Percentiles rank a stretch among this genome's conserved stretches.
phyloP scores from a whole-genome alignment of 73 alveolate genomes.

The Tetrahymena thermophila region DNA sequence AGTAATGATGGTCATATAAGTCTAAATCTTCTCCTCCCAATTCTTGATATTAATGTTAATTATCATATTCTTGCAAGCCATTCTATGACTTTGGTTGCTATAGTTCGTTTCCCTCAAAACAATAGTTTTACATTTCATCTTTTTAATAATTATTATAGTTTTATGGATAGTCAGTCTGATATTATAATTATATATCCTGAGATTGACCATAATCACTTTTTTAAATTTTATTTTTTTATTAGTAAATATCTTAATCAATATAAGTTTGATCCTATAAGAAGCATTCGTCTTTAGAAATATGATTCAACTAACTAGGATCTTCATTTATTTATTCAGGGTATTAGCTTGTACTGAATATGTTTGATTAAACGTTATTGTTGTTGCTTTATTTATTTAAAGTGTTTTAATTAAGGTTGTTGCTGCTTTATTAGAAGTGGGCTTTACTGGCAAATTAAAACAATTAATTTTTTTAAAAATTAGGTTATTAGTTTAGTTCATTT shows the following conservation, averaged over 20 bases:
- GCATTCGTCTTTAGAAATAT: not conserved
- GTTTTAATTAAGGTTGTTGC: too few species aligned
- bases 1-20: not conserved
- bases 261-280: not conserved
- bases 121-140: not conserved
- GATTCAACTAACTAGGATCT: not conserved
- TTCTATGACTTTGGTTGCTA: not conserved
- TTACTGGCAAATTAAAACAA: not conserved
- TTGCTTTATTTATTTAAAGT: too few species aligned
- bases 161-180: not conserved
- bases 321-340: not conserved
- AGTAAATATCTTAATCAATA: not conserved
- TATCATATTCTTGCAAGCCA: not conserved
- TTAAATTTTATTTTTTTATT: too few species aligned
- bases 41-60: not conserved
- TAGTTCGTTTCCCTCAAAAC: not conserved
- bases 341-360: too few species aligned
- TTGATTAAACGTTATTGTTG: not conserved
- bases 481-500: not conserved
- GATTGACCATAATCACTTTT: not conserved
- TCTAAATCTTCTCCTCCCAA: not conserved
- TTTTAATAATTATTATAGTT: not conserved
- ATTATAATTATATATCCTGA: too few species aligned
- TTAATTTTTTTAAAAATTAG: too few species aligned
- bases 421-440: not conserved